phyloP scores from a whole-genome alignment of 2,329 filamentous ascomycete species.

The Ilyonectria destructans region DNA sequence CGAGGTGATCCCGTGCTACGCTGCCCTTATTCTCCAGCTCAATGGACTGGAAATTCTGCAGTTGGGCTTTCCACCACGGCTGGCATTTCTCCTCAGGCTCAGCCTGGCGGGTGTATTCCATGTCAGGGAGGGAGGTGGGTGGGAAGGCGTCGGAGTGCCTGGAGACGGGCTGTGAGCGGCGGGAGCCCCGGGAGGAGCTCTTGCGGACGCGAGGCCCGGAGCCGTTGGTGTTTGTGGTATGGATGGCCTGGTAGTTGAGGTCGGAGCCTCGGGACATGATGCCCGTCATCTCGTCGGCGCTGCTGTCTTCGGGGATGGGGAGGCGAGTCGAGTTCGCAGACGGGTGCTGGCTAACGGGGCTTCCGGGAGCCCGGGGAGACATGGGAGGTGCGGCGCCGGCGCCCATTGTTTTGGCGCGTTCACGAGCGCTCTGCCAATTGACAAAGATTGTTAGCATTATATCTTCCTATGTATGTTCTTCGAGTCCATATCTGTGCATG shows the following conservation, averaged over 20 bases:
- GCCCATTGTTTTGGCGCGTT: constrained; percentile 61
- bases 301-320: constrained; percentile 44
- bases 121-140: constrained; percentile 24
- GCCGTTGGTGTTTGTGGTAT: constrained; percentile 40
- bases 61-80: constrained; percentile 68
- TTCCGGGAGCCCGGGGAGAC: constrained; percentile 36
- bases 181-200: constrained; percentile 27
- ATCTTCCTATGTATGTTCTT: not conserved
- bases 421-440: constrained; percentile 57
- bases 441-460: constrained; percentile 27
- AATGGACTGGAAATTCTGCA: constrained; percentile 71
- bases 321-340: constrained; percentile 38
- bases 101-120: constrained; percentile 36
- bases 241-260: constrained; percentile 60
- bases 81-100: constrained; percentile 43
- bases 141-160: constrained; percentile 28
- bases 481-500: not conserved
- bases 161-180: constrained; percentile 30
- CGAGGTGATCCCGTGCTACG: constrained; percentile 86
- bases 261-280: constrained; percentile 56
- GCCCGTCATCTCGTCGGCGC: constrained; percentile 61
- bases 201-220: constrained; percentile 39
- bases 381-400: constrained; percentile 42
- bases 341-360: constrained; percentile 35
- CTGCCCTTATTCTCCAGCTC: constrained; percentile 91